Base-by-base conservation (phyloP, 169 alveolate genomes). In the Plasmodium gaboni region DNA sequence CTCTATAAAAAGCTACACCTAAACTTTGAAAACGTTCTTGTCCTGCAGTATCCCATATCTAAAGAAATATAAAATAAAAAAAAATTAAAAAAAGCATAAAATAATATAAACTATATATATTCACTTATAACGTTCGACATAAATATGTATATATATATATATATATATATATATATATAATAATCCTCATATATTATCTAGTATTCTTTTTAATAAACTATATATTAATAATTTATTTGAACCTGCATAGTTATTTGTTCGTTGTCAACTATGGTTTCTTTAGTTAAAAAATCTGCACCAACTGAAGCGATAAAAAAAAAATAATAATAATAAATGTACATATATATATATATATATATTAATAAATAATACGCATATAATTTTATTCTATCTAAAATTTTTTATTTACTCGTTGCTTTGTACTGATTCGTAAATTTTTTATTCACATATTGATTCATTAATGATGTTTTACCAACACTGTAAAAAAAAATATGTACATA, bases 281-380 rank as follows among this genome's bases (percentile, higher is more conserved):
- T 98, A 19, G 99, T 98, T 88, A 97, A 93, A 95, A 98, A 99
- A 92, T 99, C 99, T 10, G 99, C 99, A 8, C 99, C 99, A 55
- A 98, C 98, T 69, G 46, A 38, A 38, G 46, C 46, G 0, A 38
- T 38, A 88, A 42, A 89, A 55, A 26, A 55, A 65, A 28, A n/a
- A 38, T 38, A 38, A 38, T 19, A 19, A 38, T 5, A 5, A 38
- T 5, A 38, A 5, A 38, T 38, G 46, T 38, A 5, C 9, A 32
- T 32, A 32, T 7, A 32, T 32, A 7, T 7, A 32, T 32, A 32
- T 0, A 6, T 5, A 38, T 9, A 32, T 5, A 32, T 32, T 32
- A 57, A 8, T 48, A 64, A 24, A 72, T 7, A 53, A 15, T n/a
- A 22, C 13, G 17, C 50, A 63, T 19, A 60, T n/a, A 74, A 59